Conservation (phyloP, 176 grass and related monocot species). For the Raddia guianensis region DNA sequence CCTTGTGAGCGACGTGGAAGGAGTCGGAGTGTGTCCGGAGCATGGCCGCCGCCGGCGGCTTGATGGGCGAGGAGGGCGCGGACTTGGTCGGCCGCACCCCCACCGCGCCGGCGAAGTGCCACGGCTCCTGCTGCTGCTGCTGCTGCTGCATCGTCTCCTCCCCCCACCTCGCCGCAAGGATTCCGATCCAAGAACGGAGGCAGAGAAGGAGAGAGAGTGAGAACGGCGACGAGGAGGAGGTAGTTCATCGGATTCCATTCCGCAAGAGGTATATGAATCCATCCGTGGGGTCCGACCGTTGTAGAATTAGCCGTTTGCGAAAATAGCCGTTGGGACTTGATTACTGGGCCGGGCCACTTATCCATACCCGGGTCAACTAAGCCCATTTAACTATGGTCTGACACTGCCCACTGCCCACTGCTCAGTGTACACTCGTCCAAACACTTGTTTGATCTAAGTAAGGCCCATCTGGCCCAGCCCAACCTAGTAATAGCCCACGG, state of each 20-base stretch:
- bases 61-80: constrained; percentile 76
- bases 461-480: not conserved
- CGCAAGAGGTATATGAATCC: constrained; percentile 45
- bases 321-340: constrained; percentile 48
- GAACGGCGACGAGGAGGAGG: not conserved
- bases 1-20: constrained; percentile 91
- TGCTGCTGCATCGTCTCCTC: constrained; percentile 50
- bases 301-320: constrained; percentile 55
- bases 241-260: constrained; percentile 42
- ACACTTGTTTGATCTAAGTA: not conserved
- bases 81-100: constrained; percentile 63
- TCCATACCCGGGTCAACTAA: not conserved
- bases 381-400: not conserved
- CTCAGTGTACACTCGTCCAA: not conserved
- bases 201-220: not conserved
- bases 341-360: not conserved
- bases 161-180: constrained; percentile 18
- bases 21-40: constrained; percentile 59
- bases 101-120: constrained; percentile 33
- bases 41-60: constrained; percentile 46
- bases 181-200: not conserved
- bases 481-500: not conserved
- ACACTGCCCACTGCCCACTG: not conserved
- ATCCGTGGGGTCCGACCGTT: constrained; percentile 63
- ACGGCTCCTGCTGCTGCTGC: constrained; percentile 43